Percentiles rank a stretch among this genome's conserved stretches.
Conservation (phyloP, 306 rosid species). For the Gillenia trifoliata region DNA sequence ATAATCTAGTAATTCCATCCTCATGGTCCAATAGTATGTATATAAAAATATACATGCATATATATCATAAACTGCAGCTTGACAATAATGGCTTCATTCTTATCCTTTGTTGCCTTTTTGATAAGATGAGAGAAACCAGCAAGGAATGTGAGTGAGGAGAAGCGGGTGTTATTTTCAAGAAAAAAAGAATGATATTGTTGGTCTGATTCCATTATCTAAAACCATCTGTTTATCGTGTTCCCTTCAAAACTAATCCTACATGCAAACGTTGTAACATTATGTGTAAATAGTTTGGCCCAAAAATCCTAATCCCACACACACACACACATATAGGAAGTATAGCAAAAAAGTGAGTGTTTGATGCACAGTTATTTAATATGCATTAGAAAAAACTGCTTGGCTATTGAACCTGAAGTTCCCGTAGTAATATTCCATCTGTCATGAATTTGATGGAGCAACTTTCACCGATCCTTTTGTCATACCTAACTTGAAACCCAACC, state of each 20-base stretch:
- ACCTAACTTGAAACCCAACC: slow-evolving; percentile 94
- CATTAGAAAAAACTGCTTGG: neutral
- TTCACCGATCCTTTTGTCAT: slow-evolving; percentile 79
- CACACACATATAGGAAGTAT: neutral
- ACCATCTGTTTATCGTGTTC: neutral
- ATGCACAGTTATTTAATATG: slow-evolving; percentile 2
- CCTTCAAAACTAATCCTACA: neutral
- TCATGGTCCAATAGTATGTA: neutral
- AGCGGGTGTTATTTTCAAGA: neutral
- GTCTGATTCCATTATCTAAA: neutral
- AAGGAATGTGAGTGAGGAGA: neutral
- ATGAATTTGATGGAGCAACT: slow-evolving; percentile 83
- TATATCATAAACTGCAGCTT: neutral
- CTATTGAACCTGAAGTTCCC: slow-evolving; percentile 75
- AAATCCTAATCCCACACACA: neutral
- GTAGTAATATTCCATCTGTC: slow-evolving; percentile 95
- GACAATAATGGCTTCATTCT: neutral
- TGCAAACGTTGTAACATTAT: neutral
- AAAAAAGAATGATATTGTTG: neutral
- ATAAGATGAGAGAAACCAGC: neutral
- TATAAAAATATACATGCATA: neutral
- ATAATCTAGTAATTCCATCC: neutral
- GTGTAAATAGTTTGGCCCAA: neutral
- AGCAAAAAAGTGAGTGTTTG: neutral
- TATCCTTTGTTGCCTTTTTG: neutral